phyloP scores from a whole-genome alignment of 2,329 filamentous ascomycete species.

The Sarocladium strictum region DNA sequence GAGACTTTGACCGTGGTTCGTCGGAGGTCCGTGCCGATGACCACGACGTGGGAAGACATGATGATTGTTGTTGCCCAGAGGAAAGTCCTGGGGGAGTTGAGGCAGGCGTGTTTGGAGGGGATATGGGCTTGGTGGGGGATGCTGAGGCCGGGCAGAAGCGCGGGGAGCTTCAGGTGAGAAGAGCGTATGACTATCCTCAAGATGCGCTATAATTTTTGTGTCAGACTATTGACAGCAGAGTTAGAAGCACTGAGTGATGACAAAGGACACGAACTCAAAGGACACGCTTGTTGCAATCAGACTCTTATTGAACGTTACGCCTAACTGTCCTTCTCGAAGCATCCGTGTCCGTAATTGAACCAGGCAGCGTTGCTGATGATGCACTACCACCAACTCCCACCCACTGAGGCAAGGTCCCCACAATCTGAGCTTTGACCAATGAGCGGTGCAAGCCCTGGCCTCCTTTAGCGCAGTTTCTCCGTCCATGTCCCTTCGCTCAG shows the following conservation, averaged over 20 bases:
- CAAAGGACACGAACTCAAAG: too few species aligned
- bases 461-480: background rate
- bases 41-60: slow-evolving; percentile 86
- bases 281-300: too few species aligned
- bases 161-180: slow-evolving; percentile 8
- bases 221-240: too few species aligned
- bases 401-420: background rate
- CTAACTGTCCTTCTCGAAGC: slow-evolving; percentile 9
- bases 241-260: too few species aligned
- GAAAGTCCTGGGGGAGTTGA: background rate
- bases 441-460: too few species aligned
- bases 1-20: slow-evolving; percentile 77
- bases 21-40: slow-evolving; percentile 74
- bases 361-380: slow-evolving; percentile 9
- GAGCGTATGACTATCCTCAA: too few species aligned
- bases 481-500: too few species aligned
- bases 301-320: too few species aligned
- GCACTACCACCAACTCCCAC: background rate
- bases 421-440: slow-evolving; percentile 7
- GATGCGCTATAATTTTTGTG: too few species aligned
- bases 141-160: slow-evolving; percentile 9
- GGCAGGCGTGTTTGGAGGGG: slow-evolving; percentile 9
- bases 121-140: slow-evolving; percentile 9
- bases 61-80: slow-evolving; percentile 15
- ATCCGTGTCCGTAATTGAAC: background rate